phyloP scores from a whole-genome alignment of 2,329 filamentous ascomycete genomes.

The Ophiostoma quercus region DNA sequence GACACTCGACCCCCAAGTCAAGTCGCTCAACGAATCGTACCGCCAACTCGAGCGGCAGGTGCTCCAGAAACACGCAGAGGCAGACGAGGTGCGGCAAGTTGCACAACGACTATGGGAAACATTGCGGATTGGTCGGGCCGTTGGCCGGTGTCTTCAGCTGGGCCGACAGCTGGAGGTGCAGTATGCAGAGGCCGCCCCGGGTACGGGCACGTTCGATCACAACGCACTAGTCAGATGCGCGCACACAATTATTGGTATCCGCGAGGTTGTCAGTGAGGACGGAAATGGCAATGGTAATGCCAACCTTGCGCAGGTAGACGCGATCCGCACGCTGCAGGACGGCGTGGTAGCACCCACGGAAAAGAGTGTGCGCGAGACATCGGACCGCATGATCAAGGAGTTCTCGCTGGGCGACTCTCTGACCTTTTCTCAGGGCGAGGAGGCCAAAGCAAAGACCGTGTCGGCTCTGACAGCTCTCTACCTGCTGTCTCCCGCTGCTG shows the following conservation, averaged over 20 bases:
- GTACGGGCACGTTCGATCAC: conserved; percentile 49
- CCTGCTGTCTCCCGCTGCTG: conserved; percentile 64
- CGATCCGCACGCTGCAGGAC: conserved; percentile 62
- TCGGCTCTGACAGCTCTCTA: conserved; percentile 75
- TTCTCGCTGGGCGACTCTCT: conserved; percentile 64
- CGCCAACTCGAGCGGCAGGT: conserved; percentile 81
- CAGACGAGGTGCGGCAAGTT: conserved; percentile 73
- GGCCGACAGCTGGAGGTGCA: conserved; percentile 85
- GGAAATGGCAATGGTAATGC: conserved; percentile 58
- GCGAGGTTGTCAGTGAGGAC: conserved; percentile 65
- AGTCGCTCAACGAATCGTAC: conserved; percentile 77
- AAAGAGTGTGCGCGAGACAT: conserved; percentile 62
- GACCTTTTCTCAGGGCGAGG: conserved; percentile 64
- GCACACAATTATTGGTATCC: conserved; percentile 69
- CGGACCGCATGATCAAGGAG: conserved; percentile 75
- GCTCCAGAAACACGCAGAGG: conserved; percentile 74
- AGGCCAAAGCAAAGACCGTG: conserved; percentile 56
- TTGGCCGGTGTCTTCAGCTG: conserved; percentile 72
- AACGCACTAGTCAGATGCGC: conserved; percentile 75
- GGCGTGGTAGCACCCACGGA: conserved; percentile 68
- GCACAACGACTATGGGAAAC: conserved; percentile 77
- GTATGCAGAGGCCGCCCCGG: conserved; percentile 43
- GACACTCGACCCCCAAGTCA: conserved; percentile 74
- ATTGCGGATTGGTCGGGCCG: conserved; percentile 67
- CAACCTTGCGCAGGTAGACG: conserved; percentile 50